phyloP scores from a whole-genome alignment of 148 eudicot genomes.

The Agrostemma githago region DNA sequence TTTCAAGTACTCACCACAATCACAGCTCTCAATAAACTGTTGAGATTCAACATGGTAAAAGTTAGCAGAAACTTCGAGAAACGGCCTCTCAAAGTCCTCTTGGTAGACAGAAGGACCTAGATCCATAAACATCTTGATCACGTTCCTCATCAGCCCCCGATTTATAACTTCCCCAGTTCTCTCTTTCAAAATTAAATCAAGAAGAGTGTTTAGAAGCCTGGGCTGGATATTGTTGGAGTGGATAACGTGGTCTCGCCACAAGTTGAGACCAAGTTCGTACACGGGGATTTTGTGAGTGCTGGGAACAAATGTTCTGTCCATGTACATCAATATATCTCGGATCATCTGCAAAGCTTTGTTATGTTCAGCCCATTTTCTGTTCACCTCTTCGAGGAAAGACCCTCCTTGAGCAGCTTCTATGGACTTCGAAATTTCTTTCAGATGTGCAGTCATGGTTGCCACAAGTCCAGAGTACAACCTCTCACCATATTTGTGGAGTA shows the following conservation, averaged over 20 bases:
- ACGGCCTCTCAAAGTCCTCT: constrained; percentile 74
- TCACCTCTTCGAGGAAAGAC: constrained; percentile 65
- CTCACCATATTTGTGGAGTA: constrained; percentile 73
- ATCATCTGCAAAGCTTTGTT: constrained; percentile 79
- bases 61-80: constrained; percentile 69
- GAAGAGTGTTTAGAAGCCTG: constrained; percentile 57
- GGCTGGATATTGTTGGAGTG: constrained; percentile 52
- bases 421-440: constrained; percentile 51
- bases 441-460: constrained; percentile 63
- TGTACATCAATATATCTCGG: constrained; percentile 77
- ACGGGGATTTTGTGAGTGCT: constrained; percentile 67
- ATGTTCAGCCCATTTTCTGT: constrained; percentile 70
- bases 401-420: constrained; percentile 70
- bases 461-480: constrained; percentile 71
- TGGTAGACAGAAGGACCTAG: constrained; percentile 64
- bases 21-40: constrained; percentile 65
- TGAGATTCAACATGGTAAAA: constrained; percentile 71
- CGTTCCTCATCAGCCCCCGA: constrained; percentile 64
- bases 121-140: constrained; percentile 65
- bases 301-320: constrained; percentile 75
- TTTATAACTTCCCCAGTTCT: constrained; percentile 68
- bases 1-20: constrained; percentile 71
- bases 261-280: constrained; percentile 68
- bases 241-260: constrained; percentile 71
- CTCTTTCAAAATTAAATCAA: constrained; percentile 56